Evolutionary conservation across 805 yeast species (phyloP).

Genomic region (Naumovozyma baii): DNA sequence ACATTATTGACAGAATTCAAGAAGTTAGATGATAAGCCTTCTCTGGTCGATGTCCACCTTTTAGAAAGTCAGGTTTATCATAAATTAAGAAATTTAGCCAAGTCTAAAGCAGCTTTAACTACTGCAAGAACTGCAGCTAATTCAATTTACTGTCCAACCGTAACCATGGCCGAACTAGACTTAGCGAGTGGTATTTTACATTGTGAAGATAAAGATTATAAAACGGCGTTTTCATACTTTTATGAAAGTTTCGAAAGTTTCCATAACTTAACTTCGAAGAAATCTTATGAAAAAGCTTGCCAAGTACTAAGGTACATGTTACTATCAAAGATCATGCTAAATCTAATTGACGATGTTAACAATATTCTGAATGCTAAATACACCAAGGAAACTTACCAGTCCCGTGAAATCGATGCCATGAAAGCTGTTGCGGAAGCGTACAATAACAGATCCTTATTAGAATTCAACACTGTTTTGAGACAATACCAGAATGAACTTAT

Average conservation of each 20-base stretch:
- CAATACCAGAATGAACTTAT: slow-evolving; percentile 66
- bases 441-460: slow-evolving; percentile 79
- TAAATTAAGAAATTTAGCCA: slow-evolving; percentile 81
- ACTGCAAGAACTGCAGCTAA: slow-evolving; percentile 97
- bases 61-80: slow-evolving; percentile 86
- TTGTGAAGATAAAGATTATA: slow-evolving; percentile 94
- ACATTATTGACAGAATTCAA: slow-evolving; percentile 75
- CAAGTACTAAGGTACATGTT: slow-evolving; percentile 86
- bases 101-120: slow-evolving; percentile 84
- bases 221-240: slow-evolving; percentile 91
- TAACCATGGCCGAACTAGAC: slow-evolving; percentile 87
- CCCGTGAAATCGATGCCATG: slow-evolving; percentile 90
- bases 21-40: slow-evolving; percentile 88
- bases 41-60: slow-evolving; percentile 89
- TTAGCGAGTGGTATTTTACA: slow-evolving; percentile 90
- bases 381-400: slow-evolving; percentile 56
- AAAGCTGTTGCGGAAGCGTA: slow-evolving; percentile 86
- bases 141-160: slow-evolving; percentile 89
- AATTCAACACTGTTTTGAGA: slow-evolving; percentile 75
- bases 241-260: slow-evolving; percentile 92
- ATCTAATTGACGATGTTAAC: slow-evolving; percentile 76
- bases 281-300: slow-evolving; percentile 57
- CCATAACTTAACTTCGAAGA: slow-evolving; percentile 37
- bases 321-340: slow-evolving; percentile 86
- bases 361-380: slow-evolving; percentile 66